These are phyloP conservation scores for Spinacia oleracea DNA, from an alignment of 179 eudicot species.

Conservation along the genomic window DNA sequence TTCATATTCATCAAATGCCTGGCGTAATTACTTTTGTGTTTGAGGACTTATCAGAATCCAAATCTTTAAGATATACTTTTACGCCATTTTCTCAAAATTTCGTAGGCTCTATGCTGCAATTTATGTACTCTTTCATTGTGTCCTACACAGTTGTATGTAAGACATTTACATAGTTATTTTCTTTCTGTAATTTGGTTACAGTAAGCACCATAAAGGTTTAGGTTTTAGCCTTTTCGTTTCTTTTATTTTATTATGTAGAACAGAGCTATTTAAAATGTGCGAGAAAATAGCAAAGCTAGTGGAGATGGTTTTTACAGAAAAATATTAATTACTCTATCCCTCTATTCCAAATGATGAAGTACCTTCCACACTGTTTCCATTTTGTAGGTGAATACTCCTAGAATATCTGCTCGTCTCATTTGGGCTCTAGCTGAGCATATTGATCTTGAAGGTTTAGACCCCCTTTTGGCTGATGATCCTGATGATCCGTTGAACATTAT, in stretches of 20 bases:
- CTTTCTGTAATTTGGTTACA: not conserved
- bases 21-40: not conserved
- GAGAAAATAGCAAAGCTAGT: not conserved
- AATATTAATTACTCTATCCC: not conserved
- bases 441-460: conserved; percentile 94
- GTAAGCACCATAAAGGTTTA: not conserved
- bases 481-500: conserved; percentile 90
- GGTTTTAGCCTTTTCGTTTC: too few relatives aligned
- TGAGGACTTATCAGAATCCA: not conserved
- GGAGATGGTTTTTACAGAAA: conserved; percentile 6
- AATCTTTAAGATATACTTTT: not conserved
- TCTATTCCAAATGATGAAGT: not conserved
- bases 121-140: not conserved
- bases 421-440: conserved; percentile 97
- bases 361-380: conserved; percentile 1
- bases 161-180: not conserved
- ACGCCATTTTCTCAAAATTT: not conserved
- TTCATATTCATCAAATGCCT: not conserved
- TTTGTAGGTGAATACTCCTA: conserved; percentile 86
- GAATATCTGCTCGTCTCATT: conserved; percentile 78
- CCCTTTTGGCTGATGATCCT: conserved; percentile 97
- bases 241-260: not conserved
- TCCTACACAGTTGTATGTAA: conserved; percentile 6
- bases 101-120: not conserved
- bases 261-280: not conserved